These are phyloP conservation scores for Capsella rubella DNA, from an alignment of 441 rosid species.

Conservation along the genomic window DNA sequence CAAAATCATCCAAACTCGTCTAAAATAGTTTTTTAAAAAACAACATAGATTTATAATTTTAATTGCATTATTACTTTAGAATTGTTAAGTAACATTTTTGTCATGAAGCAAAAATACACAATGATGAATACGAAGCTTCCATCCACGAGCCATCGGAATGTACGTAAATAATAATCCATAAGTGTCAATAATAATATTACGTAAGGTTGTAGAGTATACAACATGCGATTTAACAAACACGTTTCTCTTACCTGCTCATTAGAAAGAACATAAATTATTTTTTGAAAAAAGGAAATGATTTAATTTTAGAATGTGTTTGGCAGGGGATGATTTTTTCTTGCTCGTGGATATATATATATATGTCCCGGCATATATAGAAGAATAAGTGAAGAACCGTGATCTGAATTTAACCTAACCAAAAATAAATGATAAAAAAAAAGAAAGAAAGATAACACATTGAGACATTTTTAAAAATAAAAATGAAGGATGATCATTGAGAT, in stretches of 20 bases:
- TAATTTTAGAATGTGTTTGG: too few relatives aligned
- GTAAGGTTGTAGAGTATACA: background rate
- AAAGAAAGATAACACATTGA: background rate
- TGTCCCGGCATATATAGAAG: too few relatives aligned
- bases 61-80: background rate
- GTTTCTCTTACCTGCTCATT: conserved; percentile 27
- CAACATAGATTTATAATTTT: too few relatives aligned
- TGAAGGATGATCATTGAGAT: background rate
- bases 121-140: background rate
- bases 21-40: too few relatives aligned
- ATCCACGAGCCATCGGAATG: too few relatives aligned
- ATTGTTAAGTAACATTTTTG: background rate
- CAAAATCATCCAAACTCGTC: background rate
- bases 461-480: background rate
- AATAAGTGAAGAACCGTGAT: too few relatives aligned
- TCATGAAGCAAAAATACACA: background rate
- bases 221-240: conserved; percentile 25
- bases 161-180: too few relatives aligned
- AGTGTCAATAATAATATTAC: background rate
- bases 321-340: too few relatives aligned
- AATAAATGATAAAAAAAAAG: background rate
- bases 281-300: background rate
- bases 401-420: too few relatives aligned
- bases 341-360: too few relatives aligned
- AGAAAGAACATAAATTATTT: too few relatives aligned